Conservation (phyloP, 1,284 basidiomycete species). For the Marasmius oreades region DNA sequence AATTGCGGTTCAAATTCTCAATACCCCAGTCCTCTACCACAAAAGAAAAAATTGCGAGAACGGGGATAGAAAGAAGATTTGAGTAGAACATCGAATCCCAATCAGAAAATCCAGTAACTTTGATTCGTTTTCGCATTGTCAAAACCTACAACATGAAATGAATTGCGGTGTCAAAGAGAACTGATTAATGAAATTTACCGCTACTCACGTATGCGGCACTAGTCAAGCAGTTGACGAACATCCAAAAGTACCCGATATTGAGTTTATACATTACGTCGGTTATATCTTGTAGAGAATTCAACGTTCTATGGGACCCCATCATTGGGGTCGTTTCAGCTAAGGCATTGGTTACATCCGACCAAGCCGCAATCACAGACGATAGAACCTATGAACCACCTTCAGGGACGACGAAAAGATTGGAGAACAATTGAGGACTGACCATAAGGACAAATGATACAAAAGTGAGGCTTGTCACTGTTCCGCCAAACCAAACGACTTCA, state of each 20-base stretch:
- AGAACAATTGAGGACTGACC: constrained; percentile 44
- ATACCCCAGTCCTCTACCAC: constrained; percentile 89
- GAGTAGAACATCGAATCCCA: constrained; percentile 99
- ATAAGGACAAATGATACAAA: constrained; percentile 91
- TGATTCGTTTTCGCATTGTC: constrained; percentile 97
- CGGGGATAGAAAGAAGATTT: constrained; percentile 93
- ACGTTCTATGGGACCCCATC: constrained; percentile 37
- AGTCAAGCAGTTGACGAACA: constrained; percentile 88
- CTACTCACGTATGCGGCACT: constrained; percentile 87
- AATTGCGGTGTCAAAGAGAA: not conserved
- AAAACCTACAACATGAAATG: constrained; percentile 71
- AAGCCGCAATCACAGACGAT: constrained; percentile 96
- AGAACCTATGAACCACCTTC: constrained; percentile 55
- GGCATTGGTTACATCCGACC: constrained; percentile 75
- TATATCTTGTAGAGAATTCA: constrained; percentile 40
- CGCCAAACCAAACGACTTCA: constrained; percentile 96
- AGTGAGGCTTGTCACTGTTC: constrained; percentile 83
- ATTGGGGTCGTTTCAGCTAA: constrained; percentile 42
- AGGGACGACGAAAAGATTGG: constrained; percentile 1
- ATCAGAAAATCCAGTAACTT: constrained; percentile 96
- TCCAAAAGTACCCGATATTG: constrained; percentile 94
- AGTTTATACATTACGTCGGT: constrained; percentile 52
- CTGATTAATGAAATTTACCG: constrained; percentile 6
- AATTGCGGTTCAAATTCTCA: constrained; percentile 79
- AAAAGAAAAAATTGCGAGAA: constrained; percentile 82